A percentile compares a stretch with the other conserved stretches of the same genome.
Evolutionary conservation across 2,329 filamentous ascomycete species (phyloP).

Genomic region (Colletotrichum cuscutae): DNA sequence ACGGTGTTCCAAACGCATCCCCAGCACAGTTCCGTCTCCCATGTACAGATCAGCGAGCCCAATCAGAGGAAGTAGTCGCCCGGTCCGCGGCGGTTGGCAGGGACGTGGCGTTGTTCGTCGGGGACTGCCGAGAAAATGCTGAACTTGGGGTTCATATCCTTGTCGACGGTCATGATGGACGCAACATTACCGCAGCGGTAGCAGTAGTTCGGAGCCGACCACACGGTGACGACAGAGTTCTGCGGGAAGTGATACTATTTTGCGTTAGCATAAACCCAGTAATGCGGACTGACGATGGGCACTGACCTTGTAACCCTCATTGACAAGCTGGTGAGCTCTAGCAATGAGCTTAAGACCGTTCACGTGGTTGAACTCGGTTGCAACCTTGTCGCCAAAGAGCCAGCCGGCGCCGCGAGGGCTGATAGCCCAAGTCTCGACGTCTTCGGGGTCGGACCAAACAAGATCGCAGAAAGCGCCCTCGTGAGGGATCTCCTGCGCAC

Average conservation of each 20-base stretch:
- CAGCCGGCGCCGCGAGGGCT: conserved; percentile 97
- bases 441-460: conserved; percentile 98
- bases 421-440: conserved; percentile 95
- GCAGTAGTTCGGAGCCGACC: conserved; percentile 97
- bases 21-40: neutral
- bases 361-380: conserved; percentile 96
- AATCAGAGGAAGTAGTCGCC: conserved; percentile 75
- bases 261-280: conserved; percentile 37
- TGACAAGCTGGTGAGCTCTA: conserved; percentile 96
- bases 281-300: neutral
- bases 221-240: conserved; percentile 96
- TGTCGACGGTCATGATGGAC: conserved; percentile 92
- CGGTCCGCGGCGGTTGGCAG: conserved; percentile 74
- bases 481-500: conserved; percentile 97
- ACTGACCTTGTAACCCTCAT: conserved; percentile 93
- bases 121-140: conserved; percentile 93
- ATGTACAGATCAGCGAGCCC: conserved; percentile 8
- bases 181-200: conserved; percentile 97
- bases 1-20: neutral
- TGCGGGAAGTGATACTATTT: conserved; percentile 88
- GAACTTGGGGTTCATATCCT: conserved; percentile 89
- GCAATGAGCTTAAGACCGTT: conserved; percentile 96
- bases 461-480: conserved; percentile 98
- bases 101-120: conserved; percentile 83
- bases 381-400: conserved; percentile 96